These are phyloP conservation scores for Stromatinia cepivora DNA, from an alignment of 2,329 filamentous ascomycete genomes.

Conservation along the genomic window DNA sequence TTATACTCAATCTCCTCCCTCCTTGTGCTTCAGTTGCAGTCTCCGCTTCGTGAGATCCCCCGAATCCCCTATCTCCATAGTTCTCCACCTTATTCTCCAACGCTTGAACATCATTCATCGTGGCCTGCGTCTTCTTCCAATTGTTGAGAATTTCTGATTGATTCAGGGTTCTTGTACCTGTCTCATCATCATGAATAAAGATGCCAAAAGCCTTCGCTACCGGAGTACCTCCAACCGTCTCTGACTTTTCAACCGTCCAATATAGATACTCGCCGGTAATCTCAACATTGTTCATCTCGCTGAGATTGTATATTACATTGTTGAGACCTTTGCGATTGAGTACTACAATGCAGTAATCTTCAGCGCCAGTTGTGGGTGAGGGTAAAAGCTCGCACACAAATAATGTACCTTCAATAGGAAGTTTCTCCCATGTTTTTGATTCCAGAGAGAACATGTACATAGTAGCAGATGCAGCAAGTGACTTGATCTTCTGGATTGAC, in stretches of 20 bases:
- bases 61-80: conserved; percentile 26
- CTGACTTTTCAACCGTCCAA: conserved; percentile 34
- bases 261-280: conserved; percentile 57
- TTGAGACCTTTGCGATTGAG: conserved; percentile 71
- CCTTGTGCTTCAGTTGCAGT: conserved; percentile 6
- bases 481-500: conserved; percentile 69
- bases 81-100: conserved; percentile 23
- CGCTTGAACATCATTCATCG: conserved; percentile 8
- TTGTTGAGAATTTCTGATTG: conserved; percentile 35
- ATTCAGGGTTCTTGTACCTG: conserved; percentile 45
- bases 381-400: conserved; percentile 73
- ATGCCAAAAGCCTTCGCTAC: conserved; percentile 50
- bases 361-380: conserved; percentile 43
- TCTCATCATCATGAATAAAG: conserved; percentile 55
- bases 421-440: conserved; percentile 77
- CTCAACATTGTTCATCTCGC: conserved; percentile 62
- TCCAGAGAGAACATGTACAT: conserved; percentile 75
- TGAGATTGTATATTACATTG: conserved; percentile 69
- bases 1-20: conserved; percentile 6
- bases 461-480: conserved; percentile 81
- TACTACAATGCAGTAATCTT: conserved; percentile 62
- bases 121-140: conserved; percentile 30
- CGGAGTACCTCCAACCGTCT: conserved; percentile 17
- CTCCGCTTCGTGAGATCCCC: conserved; percentile 21
- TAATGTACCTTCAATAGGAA: conserved; percentile 79